Percentiles rank a stretch among this genome's conserved stretches.
phyloP scores from a whole-genome alignment of 164 flowering plant species.

The Piper betle region DNA sequence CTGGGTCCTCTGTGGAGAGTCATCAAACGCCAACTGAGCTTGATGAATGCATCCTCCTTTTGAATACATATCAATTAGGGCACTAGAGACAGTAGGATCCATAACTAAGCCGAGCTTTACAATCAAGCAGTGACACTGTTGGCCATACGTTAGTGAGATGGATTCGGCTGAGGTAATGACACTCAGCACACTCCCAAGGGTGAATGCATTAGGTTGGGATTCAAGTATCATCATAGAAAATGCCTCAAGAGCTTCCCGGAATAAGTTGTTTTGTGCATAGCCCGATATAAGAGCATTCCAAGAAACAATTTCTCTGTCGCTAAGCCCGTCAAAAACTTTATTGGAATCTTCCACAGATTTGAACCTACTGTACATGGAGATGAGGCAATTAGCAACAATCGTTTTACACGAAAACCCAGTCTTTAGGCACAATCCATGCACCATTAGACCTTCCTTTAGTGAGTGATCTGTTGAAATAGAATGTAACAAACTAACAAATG shows the following conservation, averaged over 20 bases:
- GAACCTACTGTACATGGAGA: slow-evolving; percentile 81
- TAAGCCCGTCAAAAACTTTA: slow-evolving; percentile 53
- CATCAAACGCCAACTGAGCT: slow-evolving; percentile 45
- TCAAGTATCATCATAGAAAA: slow-evolving; percentile 33
- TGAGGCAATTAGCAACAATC: slow-evolving; percentile 57
- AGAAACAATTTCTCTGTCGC: slow-evolving; percentile 38
- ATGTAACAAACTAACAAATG: slow-evolving; percentile 60
- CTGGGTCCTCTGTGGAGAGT: slow-evolving; percentile 28
- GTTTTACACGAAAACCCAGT: slow-evolving; percentile 31
- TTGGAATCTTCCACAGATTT: slow-evolving; percentile 34
- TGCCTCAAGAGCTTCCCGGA: slow-evolving; percentile 45
- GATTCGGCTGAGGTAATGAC: slow-evolving; percentile 60
- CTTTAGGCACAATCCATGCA: slow-evolving; percentile 60
- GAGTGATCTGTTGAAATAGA: slow-evolving; percentile 29
- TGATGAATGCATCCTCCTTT: slow-evolving; percentile 73
- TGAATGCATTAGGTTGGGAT: slow-evolving; percentile 44
- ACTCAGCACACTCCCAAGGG: slow-evolving; percentile 69
- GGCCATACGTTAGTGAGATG: slow-evolving; percentile 56
- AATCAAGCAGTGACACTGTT: slow-evolving; percentile 47
- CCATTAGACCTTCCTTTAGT: slow-evolving; percentile 39
- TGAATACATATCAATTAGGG: slow-evolving; percentile 92
- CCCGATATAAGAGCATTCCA: slow-evolving; percentile 94
- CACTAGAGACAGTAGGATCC: slow-evolving; percentile 44
- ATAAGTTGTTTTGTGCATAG: slow-evolving; percentile 48
- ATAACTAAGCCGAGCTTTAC: slow-evolving; percentile 48